Base-by-base conservation (phyloP, 1,284 basidiomycete species). In the Melampsora americana region DNA sequence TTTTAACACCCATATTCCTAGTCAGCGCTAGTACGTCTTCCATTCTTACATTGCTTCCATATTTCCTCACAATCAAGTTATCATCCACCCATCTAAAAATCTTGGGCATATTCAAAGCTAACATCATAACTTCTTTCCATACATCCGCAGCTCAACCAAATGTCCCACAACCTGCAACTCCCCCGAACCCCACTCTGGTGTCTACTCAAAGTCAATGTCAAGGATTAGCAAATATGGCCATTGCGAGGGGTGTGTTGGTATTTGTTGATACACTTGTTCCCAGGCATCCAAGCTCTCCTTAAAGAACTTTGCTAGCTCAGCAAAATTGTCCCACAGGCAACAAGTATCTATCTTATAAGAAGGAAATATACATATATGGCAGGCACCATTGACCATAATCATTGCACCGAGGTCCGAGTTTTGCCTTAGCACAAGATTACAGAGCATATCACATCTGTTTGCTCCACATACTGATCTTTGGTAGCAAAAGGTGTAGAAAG, bases 241-340 rank as follows among this genome's bases (percentile, higher is more conserved):
- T 35, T 42, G 9, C 39, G 64, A 35, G 28, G 35, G 18, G 6
- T 35, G 28, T 2, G 20, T 66, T 23, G 64, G 64, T 66, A 67
- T 67, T 26, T 67, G 65, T 4, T 42, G 3, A 28, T 66, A 11
- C 4, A 18, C 65, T 46, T 42, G n/a, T 16, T 6, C 9, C 18
- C 42, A 2, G 16, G 65, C 32, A 14, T 48, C 12, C 46, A 18
- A 4, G 5, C 16, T 6, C 2, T 11, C 30, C 16, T 23, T 44
- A 18, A 66, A 46, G 39, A 66, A 66, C 6, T 44, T 5, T 44
- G 65, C 28, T 4, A 66, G 30, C 14, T 4, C 12, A 12, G 11
- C 7, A 46, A 66, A 66, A 39, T 66, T 39, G 42, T 66, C 28
- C 65, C 65, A 66, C n/a, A n/a, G n/a, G n/a, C n/a, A n/a, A n/a